Base-by-base conservation (phyloP, 331 rosid species). In the Acacia pycnantha region DNA sequence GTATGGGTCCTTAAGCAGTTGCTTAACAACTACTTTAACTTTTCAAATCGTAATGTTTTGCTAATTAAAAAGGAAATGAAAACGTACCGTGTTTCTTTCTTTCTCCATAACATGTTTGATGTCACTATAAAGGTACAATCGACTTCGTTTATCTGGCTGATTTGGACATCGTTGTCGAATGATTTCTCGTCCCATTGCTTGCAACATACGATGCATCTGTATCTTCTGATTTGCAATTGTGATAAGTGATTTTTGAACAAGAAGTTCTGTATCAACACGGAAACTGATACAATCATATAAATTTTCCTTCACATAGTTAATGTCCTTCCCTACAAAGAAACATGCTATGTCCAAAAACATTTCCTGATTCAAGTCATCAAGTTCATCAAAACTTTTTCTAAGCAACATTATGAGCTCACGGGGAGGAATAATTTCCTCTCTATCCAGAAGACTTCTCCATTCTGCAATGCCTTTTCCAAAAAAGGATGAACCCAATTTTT, bases 371-470 rank as follows among this genome's bases (percentile, higher is more conserved):
- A 11, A 24, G 66, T 11, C 7, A 9, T 24, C 33, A 21, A n/a
- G 66, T 24, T 24, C 66, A 59, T 24, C 66, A 59, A 9, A 59
- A 59, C 66, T 9, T 59, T 24, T 22, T 59, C 26, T 59, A 1
- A 59, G 33, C 66, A 22, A 16, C 66, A 2, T 24, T 11, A 59
- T n/a, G 27, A 24, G 24, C 33, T 3, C 31, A 22, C 0, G 0
- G 31, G 31, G 31, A 24, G 84, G 81, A 21, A 19, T 58, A 8
- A 68, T 73, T 58, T 46, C 33, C 3, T 74, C 8, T 76, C 79
- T 75, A 27, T 7, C 0, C 46, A 84, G 26, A 5, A 76, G 72
- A 79, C 74, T 33, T 43, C 59, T 68, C 87, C 87, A 84, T 13
- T 84, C 70, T 37, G 0, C 37, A 11, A 61, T 18, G 22, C 51